A percentile compares a stretch with the other conserved stretches of the same genome.
Conservation (phyloP, 1,284 basidiomycete genomes). For the Mycocalia duriaeana region DNA sequence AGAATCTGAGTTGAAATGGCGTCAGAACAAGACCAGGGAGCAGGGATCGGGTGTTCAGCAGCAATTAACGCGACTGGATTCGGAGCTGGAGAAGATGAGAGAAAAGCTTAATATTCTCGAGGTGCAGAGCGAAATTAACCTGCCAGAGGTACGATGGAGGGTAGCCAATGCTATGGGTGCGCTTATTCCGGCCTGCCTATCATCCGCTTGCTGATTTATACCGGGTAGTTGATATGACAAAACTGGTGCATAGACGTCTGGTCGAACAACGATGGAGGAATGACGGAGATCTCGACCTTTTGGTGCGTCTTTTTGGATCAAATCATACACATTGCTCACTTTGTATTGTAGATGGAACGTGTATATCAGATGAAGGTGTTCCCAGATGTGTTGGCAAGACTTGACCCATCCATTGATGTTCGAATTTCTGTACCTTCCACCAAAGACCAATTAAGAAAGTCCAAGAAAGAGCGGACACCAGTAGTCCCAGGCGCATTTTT, state of each 20-base stretch:
- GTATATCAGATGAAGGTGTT: conserved; percentile 86
- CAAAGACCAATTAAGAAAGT: conserved; percentile 24
- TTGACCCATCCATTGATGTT: conserved; percentile 74
- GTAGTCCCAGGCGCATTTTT: conserved; percentile 74
- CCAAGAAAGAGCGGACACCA: conserved; percentile 34
- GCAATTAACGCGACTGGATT: conserved; percentile 11
- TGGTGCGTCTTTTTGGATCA: conserved; percentile 50
- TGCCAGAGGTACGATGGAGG: conserved; percentile 74
- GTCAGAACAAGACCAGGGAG: conserved; percentile 18
- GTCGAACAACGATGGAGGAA: conserved; percentile 84
- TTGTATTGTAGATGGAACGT: conserved; percentile 75
- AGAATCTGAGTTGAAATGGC: conserved; percentile 25
- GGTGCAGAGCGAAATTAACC: conserved; percentile 68
- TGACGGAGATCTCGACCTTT: conserved; percentile 76
- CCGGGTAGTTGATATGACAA: conserved; percentile 56
- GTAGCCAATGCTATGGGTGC: conserved; percentile 73
- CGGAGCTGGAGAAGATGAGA: conserved; percentile 16
- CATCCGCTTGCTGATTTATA: not conserved
- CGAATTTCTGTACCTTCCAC: conserved; percentile 41
- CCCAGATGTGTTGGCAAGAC: conserved; percentile 76
- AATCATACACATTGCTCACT: not conserved
- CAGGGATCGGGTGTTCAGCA: conserved; percentile 15
- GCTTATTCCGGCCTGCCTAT: conserved; percentile 20
- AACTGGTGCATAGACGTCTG: conserved; percentile 74
- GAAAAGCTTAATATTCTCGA: conserved; percentile 45